Evolutionary conservation across 352 stramenopile genomes (phyloP).

Genomic region (Globisporangium nagaii): DNA sequence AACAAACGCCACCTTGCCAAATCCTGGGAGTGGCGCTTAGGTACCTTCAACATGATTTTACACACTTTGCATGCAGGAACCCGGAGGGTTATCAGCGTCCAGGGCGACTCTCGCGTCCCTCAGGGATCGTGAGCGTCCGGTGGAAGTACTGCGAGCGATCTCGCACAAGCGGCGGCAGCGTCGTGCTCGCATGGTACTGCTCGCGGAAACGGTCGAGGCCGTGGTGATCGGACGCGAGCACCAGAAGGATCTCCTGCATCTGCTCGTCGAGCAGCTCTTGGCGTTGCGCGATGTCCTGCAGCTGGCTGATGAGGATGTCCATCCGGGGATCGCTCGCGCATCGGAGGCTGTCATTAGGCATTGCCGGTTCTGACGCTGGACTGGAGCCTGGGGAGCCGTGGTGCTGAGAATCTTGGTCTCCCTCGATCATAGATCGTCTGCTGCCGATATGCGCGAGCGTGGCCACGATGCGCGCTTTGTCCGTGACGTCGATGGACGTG

Average conservation of each 20-base stretch:
- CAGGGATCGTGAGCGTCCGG: neutral
- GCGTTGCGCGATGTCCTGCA: constrained; percentile 24
- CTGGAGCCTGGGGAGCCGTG: neutral
- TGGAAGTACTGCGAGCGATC: constrained; percentile 18
- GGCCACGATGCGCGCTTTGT: constrained; percentile 1
- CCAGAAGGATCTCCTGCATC: constrained; percentile 19
- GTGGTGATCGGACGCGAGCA: neutral
- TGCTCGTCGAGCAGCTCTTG: constrained; percentile 29
- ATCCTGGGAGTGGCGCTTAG: no score
- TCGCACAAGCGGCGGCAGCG: constrained; percentile 17
- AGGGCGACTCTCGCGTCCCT: neutral
- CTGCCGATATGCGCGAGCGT: constrained; percentile 1
- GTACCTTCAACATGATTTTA: no score
- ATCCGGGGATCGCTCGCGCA: constrained; percentile 12
- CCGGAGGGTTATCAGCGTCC: no score
- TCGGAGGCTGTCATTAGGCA: no score
- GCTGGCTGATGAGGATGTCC: constrained; percentile 17
- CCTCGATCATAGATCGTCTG: neutral
- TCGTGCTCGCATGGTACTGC: constrained; percentile 19
- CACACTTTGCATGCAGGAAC: no score
- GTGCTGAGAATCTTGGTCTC: neutral
- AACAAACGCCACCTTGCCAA: no score
- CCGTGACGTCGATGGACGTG: constrained; percentile 2
- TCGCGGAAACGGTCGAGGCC: constrained; percentile 25
- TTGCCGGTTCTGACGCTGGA: neutral